Evolutionary conservation across 805 yeast genomes (phyloP).

Genomic region (Priceomyces fermenticarens): DNA sequence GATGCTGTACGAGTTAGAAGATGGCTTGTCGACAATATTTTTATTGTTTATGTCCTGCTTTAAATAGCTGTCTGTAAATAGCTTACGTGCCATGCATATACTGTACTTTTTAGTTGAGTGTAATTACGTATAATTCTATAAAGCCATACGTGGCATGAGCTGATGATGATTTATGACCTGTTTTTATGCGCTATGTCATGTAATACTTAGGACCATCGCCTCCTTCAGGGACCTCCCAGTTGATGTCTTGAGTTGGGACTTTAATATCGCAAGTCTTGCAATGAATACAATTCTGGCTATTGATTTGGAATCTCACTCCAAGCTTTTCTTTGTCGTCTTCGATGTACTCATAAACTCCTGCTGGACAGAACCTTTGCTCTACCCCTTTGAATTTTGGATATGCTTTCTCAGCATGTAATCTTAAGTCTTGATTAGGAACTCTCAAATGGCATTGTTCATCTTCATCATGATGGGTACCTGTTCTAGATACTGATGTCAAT

Average conservation of each 20-base stretch:
- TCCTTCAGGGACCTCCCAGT: conserved; percentile 98
- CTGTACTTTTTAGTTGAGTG: no score
- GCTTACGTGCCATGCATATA: no score
- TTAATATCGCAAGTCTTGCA: conserved; percentile 98
- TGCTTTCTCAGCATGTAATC: conserved; percentile 62
- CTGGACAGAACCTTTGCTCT: conserved; percentile 94
- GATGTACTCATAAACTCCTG: conserved; percentile 95
- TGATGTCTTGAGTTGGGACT: conserved; percentile 90
- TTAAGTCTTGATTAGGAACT: conserved; percentile 54
- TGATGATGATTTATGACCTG: not conserved
- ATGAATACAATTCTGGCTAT: conserved; percentile 96
- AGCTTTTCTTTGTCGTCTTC: conserved; percentile 55
- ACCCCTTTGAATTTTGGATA: conserved; percentile 82
- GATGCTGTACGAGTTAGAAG: no score
- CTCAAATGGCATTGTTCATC: conserved; percentile 89
- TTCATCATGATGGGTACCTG: conserved; percentile 95
- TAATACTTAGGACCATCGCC: conserved; percentile 98
- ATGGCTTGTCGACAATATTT: not conserved
- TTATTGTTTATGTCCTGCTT: not conserved
- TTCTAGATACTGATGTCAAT: conserved; percentile 90
- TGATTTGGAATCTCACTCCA: conserved; percentile 87
- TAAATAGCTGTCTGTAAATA: not conserved
- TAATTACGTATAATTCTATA: no score
- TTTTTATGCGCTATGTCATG: conserved; percentile 49
- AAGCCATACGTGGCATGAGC: no score